Conservation (phyloP, 331 rosid species). For the Malus hybrid region DNA sequence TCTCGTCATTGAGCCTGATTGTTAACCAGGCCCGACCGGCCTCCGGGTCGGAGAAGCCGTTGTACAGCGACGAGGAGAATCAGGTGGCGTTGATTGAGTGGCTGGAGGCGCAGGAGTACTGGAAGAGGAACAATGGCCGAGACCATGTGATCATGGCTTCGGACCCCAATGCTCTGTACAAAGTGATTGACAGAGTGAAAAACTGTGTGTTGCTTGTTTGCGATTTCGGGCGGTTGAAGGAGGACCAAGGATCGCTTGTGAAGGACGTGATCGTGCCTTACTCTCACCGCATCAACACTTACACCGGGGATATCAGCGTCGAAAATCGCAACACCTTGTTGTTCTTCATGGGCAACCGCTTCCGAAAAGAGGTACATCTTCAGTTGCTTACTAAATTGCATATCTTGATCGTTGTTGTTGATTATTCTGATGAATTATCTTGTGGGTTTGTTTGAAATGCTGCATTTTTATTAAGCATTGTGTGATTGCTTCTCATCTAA, state of each 20-base stretch:
- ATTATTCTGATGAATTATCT: neutral
- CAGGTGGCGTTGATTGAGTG: slow-evolving; percentile 78
- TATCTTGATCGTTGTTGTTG: neutral
- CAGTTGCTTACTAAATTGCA: neutral
- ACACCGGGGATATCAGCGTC: slow-evolving; percentile 41
- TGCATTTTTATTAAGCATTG: neutral
- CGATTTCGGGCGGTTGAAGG: slow-evolving; percentile 73
- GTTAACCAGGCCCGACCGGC: slow-evolving; percentile 54
- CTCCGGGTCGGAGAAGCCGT: slow-evolving; percentile 18
- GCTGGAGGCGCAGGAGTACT: slow-evolving; percentile 73
- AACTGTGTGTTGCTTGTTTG: slow-evolving; percentile 61
- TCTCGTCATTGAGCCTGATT: slow-evolving; percentile 80
- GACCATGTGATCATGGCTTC: slow-evolving; percentile 89
- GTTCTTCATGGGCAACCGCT: slow-evolving; percentile 94
- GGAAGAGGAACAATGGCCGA: slow-evolving; percentile 69
- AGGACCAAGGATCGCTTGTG: slow-evolving; percentile 78
- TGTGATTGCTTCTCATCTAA: neutral
- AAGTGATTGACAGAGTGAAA: slow-evolving; percentile 54
- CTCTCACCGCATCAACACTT: slow-evolving; percentile 63
- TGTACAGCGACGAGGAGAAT: slow-evolving; percentile 73
- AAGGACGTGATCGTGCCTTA: slow-evolving; percentile 86
- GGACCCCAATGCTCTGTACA: slow-evolving; percentile 80
- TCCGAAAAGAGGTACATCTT: slow-evolving; percentile 74
- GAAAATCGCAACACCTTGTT: slow-evolving; percentile 54
- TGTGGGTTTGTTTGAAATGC: neutral